Evolutionary conservation across 306 rosid genomes (phyloP).

Genomic region (Lathyrus oleraceus): DNA sequence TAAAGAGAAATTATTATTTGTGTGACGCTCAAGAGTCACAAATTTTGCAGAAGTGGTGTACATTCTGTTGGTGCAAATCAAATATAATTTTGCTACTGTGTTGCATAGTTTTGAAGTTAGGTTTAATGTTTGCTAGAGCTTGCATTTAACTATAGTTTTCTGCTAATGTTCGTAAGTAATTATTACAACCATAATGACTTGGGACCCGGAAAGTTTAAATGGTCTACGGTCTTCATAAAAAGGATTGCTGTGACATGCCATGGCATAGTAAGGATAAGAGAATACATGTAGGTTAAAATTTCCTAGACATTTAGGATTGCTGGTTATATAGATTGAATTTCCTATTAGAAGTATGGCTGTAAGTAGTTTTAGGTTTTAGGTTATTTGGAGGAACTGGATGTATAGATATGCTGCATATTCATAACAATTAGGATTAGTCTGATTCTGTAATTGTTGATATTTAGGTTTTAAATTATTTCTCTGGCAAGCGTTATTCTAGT

Average conservation of each 20-base stretch:
- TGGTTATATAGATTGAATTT: constrained; percentile 20
- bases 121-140: constrained; percentile 9
- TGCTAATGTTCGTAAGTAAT: constrained; percentile 26
- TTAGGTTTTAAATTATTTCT: constrained; percentile 9
- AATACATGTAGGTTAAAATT: constrained; percentile 11
- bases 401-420: constrained; percentile 20
- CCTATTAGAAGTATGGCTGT: constrained; percentile 15
- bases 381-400: constrained; percentile 17
- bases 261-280: constrained; percentile 9
- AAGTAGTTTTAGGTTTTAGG: constrained; percentile 18
- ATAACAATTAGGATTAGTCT: constrained; percentile 10
- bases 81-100: constrained; percentile 17
- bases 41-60: constrained; percentile 35
- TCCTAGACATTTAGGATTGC: background rate
- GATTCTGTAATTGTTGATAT: constrained; percentile 1
- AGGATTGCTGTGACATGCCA: constrained; percentile 17
- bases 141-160: constrained; percentile 10
- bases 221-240: constrained; percentile 14
- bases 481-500: background rate
- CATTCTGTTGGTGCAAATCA: constrained; percentile 32
- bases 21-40: constrained; percentile 29
- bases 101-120: constrained; percentile 23
- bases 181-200: constrained; percentile 26
- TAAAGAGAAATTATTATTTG: constrained; percentile 36
- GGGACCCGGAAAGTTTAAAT: background rate